Evolutionary conservation across 2,329 filamentous ascomycete genomes (phyloP), one percentile per base, ranked within the genome.

Genomic region (Cadophora sp.): DNA sequence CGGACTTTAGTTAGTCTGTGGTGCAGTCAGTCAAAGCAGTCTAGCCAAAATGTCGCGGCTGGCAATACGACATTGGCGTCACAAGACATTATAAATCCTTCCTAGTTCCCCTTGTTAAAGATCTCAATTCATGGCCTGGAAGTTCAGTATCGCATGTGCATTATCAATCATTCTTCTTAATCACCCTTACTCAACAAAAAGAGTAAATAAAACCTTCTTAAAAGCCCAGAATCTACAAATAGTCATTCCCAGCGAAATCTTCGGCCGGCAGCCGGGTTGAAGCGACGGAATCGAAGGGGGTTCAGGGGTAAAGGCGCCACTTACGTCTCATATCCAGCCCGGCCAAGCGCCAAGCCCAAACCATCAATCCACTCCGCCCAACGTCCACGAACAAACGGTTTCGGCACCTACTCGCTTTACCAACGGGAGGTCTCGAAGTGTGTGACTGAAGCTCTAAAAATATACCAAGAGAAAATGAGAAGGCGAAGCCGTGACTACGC

Each of bases 381-480:
- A 33, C 16, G 27, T 33, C 50, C 50, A 53, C 50, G 50, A 53
- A 53, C 22, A 8, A 53, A 22, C 50, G 24, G 24, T 18, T n/a
- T 27, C 24, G 24, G 27, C 48, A 51, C n/a, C n/a, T n/a, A n/a
- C 50, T 33, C 24, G 27, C 50, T 24, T n/a, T 53, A n/a, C 16
- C 30, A 13, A 27, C 18, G 22, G 9, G 22, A 5, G 22, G 20
- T 8, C 24, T 33, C 4, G 16, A n/a, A 53, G 50, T 30, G 50
- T 30, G 50, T 53, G 50, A 53, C 50, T 53, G 16, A 53, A 6
- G 18, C 50, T 53, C 50, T 53, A 53, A 53, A 53, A 53, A 53
- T 53, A 53, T 24, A 53, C 50, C 27, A 16, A 45, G 41, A 45
- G 33, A 33, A 4, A 53, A 33, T 16, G 8, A 30, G 22, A 51